Base-by-base conservation (phyloP, 2,329 filamentous ascomycete genomes). In the Pezicula rhizophila region DNA sequence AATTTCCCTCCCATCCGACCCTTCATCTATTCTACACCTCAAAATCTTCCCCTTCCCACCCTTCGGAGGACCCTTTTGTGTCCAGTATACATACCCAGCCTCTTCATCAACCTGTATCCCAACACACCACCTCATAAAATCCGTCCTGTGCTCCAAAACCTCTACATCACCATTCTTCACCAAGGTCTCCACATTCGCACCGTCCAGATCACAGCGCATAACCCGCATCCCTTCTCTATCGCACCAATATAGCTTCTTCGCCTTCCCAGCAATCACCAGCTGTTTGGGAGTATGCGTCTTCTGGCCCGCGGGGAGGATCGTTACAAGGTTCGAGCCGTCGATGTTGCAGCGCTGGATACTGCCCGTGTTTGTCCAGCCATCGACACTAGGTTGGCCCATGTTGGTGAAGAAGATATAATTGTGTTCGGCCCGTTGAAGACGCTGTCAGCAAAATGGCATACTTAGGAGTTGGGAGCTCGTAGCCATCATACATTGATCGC, bases 21-120 rank as follows among this genome's bases (percentile, higher is more conserved):
- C n/a, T 11, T 15, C 20, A 0, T 61, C 55, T 5, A 49, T 41
- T 4, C 34, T 39, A 28, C 23, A 15, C 15, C 52, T 45, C 17
- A 54, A 33, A 14, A 54, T 48, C 31, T 25, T 38, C 11, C 46
- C 49, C 35, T 50, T 46, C 5, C 42, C 39, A 6, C 42, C 52
- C 28, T 54, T 52, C 6, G 52, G 35, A 3, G n/a, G 33, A 2
- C 49, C 49, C 56, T 82, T 82, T 45, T 82, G 78, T 0, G 74
- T 77, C 79, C 79, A 83, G 67, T 76, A 82, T 44, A 82, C 66
- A 38, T 71, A 68, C 15, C 70, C 68, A 0, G 61, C 61, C 0
- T 59, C 51, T 0, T 63, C 62, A 3, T 70, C 69, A 0, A 82
- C 66, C 0, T 74, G 61, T 39, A 83, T 68, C 1, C 79, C 79